Evolutionary conservation across 169 alveolate genomes (phyloP), one percentile per base, ranked within the genome.

Genomic region (Plasmodium blacklocki): DNA sequence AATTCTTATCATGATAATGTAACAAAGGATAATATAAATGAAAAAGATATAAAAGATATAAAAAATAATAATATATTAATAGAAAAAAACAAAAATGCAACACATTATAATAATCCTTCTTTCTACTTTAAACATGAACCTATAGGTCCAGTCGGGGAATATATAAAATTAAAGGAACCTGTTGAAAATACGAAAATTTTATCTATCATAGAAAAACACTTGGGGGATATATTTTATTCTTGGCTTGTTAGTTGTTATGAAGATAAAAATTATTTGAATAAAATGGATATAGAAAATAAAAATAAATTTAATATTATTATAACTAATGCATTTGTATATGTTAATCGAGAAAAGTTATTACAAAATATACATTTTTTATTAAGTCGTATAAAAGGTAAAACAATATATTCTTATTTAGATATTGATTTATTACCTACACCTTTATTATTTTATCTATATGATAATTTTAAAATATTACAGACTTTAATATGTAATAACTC

Each of bases 211-310:
- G 91, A 83, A 43, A 83, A 83, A 29, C 91, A 83, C 56, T 26
- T 83, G 19, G 91, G 91, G 3, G 91, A 83, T 83, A 19, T 83
- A 1, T 83, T 83, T 29, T 83, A 47, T 62, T 15, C 91, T 0
- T 83, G 91, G 91, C 64, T 83, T 9, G 91, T 83, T n/a, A 68
- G 91, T 15, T 83, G 91, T 21, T 83, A 83, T 23, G 91, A 83
- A 23, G 91, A 83, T 29, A 83, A 83, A 68, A 83, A 83, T 68
- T 56, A 56, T 29, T 60, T 83, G 19, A 83, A 29, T 19, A 83
- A 32, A 29, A 47, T 70, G 14, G 73, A 70, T 12, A 54, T 68
- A 19, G 70, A 68, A 14, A 62, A 62, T n/a, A 83, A 68, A n/a
- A 54, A n/a, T 29, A 83, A 63, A 47, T 52, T 67, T 6, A 68